Conservation (phyloP, 306 rosid genomes). For the Sechiopsis laciniata region DNA sequence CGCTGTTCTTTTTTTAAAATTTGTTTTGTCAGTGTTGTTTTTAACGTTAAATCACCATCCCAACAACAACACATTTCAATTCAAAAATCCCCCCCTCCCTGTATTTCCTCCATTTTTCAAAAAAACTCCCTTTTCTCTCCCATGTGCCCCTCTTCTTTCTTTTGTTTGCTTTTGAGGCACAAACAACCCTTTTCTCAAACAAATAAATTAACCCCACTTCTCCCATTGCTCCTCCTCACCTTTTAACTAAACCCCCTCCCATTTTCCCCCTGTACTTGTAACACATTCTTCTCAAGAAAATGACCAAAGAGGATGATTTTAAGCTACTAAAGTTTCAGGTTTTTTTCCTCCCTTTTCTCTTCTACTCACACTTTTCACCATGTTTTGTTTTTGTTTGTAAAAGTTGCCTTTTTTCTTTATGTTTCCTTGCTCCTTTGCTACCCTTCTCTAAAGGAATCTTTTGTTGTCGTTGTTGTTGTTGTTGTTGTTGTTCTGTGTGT, state of each 20-base stretch:
- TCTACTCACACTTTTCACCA: not conserved
- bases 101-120: not conserved
- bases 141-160: not conserved
- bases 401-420: slow-evolving; percentile 25
- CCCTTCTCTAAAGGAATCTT: slow-evolving; percentile 26
- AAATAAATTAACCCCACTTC: too few relatives aligned
- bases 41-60: slow-evolving; percentile 51
- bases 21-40: slow-evolving; percentile 25
- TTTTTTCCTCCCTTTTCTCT: slow-evolving; percentile 22
- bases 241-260: not conserved
- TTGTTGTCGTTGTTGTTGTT: not conserved
- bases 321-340: slow-evolving; percentile 98
- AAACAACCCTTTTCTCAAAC: not conserved
- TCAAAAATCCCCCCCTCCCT: slow-evolving; percentile 18
- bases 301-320: slow-evolving; percentile 92
- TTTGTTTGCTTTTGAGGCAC: slow-evolving; percentile 15
- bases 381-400: slow-evolving; percentile 27
- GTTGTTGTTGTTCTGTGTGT: not conserved
- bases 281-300: slow-evolving; percentile 31
- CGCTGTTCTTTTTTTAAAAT: slow-evolving; percentile 45
- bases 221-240: not conserved
- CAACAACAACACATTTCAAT: slow-evolving; percentile 28
- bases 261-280: not conserved
- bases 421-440: slow-evolving; percentile 10
- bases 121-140: not conserved